phyloP scores from a whole-genome alignment of 352 stramenopile genomes.

The Globisporangium takayamanum region DNA sequence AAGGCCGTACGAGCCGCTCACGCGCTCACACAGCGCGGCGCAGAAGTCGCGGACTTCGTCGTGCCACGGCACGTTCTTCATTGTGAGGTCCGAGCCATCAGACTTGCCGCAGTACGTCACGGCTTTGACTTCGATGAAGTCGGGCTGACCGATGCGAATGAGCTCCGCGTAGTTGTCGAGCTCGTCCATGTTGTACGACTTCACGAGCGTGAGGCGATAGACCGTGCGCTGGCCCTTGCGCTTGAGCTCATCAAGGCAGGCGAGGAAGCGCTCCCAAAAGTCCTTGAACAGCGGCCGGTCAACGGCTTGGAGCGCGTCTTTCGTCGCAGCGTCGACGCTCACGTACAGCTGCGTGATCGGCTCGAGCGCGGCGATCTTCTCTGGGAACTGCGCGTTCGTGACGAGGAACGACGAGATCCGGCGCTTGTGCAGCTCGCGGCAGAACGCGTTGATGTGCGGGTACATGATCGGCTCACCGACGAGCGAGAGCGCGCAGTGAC shows the following conservation, averaged over 20 bases:
- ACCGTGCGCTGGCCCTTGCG: constrained; percentile 94
- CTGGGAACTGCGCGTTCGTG: constrained; percentile 98
- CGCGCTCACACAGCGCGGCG: constrained; percentile 66
- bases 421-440: constrained; percentile 92
- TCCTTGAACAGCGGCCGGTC: constrained; percentile 96
- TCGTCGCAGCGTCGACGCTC: constrained; percentile 96
- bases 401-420: constrained; percentile 98
- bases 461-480: constrained; percentile 99
- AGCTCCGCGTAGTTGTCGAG: constrained; percentile 93
- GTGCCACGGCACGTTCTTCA: constrained; percentile 98
- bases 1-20: constrained; percentile 88
- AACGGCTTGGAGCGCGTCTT: constrained; percentile 93
- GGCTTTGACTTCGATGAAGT: constrained; percentile 96
- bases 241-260: constrained; percentile 89
- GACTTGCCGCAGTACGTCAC: constrained; percentile 98
- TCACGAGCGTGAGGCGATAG: constrained; percentile 97
- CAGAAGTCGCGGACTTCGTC: constrained; percentile 94
- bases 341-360: constrained; percentile 99
- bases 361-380: constrained; percentile 92
- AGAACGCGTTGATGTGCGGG: constrained; percentile 96
- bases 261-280: constrained; percentile 95
- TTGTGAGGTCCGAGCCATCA: constrained; percentile 96
- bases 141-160: constrained; percentile 86
- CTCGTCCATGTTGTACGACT: constrained; percentile 97
- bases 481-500: constrained; percentile 96